Base-by-base conservation (phyloP, 345 rosid genomes). In the Schrenkiella parvula region DNA sequence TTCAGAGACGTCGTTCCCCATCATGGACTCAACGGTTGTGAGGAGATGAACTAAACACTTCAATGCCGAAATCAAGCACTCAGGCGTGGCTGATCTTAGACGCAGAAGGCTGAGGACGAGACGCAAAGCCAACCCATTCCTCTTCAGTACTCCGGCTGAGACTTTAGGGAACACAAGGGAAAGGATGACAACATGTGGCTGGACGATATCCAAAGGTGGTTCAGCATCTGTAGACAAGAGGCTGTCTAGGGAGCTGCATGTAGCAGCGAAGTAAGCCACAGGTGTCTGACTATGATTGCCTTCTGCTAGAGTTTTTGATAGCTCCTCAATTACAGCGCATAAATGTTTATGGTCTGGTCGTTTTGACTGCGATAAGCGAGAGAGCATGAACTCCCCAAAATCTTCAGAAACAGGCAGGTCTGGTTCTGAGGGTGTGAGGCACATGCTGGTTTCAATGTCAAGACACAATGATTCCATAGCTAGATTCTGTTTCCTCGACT, bases 241-340 rank as follows among this genome's bases (percentile, higher is more conserved):
- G 38, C 83, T 86, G 74, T 85, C 85, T 14, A 91, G 83, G 13
- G 95, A 89, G 57, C 81, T 80, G 75, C 86, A 82, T 0, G 86
- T 66, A 57, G 85, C 85, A 48, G 86, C 90, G 22, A 89, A 89
- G 84, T 86, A 95, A 71, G 96, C 90, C 52, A 86, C 60, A 1
- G 95, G 87, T 4, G 84, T 80, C 50, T 82, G 82, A 42, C 83
- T 81, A 15, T 85, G 84, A 70, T 78, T 84, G 52, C 81, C 87
- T 55, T 89, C 98, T 50, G 80, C 86, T 43, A 91, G 87, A 64
- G 83, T 87, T 73, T 88, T 95, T 18, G 93, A 75, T 77, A 95
- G 84, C 69, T 86, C 80, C 78, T 89, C 90, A 4, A 95, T 63
- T 32, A 85, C 82, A 22, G 86, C 78, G 64, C 99, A 91, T 60